Conservation (phyloP, 2,329 filamentous ascomycete genomes). For the Colletotrichum incanum region DNA sequence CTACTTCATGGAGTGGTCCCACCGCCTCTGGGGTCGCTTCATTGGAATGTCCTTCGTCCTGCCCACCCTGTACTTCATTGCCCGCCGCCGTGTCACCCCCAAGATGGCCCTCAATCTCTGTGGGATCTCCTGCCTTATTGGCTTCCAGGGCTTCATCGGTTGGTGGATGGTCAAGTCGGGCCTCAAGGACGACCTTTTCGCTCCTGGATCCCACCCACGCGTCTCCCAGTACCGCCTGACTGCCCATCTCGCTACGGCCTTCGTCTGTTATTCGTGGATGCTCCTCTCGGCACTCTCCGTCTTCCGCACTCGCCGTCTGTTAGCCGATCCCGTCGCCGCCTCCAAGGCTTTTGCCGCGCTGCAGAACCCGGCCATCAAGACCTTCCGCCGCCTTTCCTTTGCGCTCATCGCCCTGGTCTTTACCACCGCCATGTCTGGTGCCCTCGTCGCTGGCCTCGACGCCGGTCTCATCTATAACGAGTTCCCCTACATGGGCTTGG, state of each 20-base stretch:
- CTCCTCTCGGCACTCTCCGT: constrained; percentile 89
- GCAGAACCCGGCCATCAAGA: constrained; percentile 75
- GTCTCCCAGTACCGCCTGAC: constrained; percentile 96
- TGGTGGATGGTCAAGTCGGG: constrained; percentile 99
- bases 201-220: constrained; percentile 88
- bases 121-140: constrained; percentile 91
- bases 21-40: constrained; percentile 93
- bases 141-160: constrained; percentile 93
- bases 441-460: constrained; percentile 93
- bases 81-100: constrained; percentile 81
- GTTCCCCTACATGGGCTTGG: constrained; percentile 94
- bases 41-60: constrained; percentile 92
- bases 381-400: constrained; percentile 82
- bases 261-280: constrained; percentile 96
- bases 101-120: constrained; percentile 84
- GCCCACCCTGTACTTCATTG: constrained; percentile 90
- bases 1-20: constrained; percentile 99
- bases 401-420: constrained; percentile 85
- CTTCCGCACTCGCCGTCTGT: constrained; percentile 81
- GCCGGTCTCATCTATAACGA: constrained; percentile 99
- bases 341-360: constrained; percentile 74
- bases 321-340: constrained; percentile 77
- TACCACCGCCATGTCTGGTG: constrained; percentile 92
- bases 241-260: constrained; percentile 90
- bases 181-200: constrained; percentile 95